Conservation (phyloP, 192 early-diverging fungal genomes). For the Rhizoclosmatium sp. region DNA sequence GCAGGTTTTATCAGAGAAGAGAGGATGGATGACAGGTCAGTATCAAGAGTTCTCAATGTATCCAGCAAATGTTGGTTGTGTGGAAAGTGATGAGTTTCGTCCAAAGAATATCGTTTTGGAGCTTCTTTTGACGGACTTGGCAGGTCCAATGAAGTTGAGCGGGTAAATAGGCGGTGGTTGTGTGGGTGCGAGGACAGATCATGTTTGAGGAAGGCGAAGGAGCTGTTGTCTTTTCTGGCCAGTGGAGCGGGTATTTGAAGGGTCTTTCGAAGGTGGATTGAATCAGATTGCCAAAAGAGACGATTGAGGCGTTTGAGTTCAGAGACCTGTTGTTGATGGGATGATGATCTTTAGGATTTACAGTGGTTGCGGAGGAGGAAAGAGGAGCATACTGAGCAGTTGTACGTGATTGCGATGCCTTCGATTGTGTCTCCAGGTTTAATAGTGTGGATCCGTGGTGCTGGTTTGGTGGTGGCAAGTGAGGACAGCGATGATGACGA, state of each 20-base stretch:
- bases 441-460: conserved; percentile 19
- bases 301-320: conserved; percentile 30
- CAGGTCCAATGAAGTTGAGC: not conserved
- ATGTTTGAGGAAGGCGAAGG: conserved; percentile 3
- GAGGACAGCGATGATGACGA: not conserved
- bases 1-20: not conserved
- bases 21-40: conserved; percentile 6
- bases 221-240: not conserved
- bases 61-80: not conserved
- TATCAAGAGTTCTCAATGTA: not conserved
- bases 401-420: conserved; percentile 29
- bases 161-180: not conserved
- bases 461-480: not conserved
- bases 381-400: conserved; percentile 10
- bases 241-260: conserved; percentile 21
- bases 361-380: not conserved
- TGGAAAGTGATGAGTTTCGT: not conserved
- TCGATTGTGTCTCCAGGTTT: conserved; percentile 25
- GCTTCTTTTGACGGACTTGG: not conserved
- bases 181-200: not conserved
- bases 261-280: conserved; percentile 32
- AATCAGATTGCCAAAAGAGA: conserved; percentile 27
- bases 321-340: not conserved
- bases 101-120: not conserved
- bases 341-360: not conserved